phyloP scores from a whole-genome alignment of 208 protist genomes.

The Balamuthia mandrillaris region DNA sequence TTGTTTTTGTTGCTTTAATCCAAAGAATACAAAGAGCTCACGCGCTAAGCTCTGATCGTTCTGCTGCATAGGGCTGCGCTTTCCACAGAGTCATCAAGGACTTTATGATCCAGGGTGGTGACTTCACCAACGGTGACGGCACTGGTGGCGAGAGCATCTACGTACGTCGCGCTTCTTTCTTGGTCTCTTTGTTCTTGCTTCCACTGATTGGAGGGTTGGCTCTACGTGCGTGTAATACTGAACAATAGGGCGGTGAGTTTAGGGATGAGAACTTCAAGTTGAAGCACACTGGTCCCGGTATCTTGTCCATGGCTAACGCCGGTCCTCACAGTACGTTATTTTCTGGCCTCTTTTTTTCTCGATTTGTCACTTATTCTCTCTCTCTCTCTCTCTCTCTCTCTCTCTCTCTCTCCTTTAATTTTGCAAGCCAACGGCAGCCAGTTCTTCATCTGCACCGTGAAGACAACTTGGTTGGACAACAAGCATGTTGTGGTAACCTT shows the following conservation, averaged over 20 bases:
- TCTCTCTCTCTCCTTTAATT: no score
- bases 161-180: neutral
- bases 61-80: constrained; percentile 26
- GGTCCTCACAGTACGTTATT: constrained; percentile 69
- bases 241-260: constrained; percentile 70
- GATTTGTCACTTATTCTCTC: no score
- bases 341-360: no score
- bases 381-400: constrained; percentile 61
- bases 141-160: constrained; percentile 93
- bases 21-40: no score
- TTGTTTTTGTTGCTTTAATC: no score
- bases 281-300: constrained; percentile 81
- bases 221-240: constrained; percentile 32
- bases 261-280: constrained; percentile 92
- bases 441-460: constrained; percentile 78
- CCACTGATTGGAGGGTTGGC: no score
- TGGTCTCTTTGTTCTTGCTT: no score
- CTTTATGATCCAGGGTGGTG: constrained; percentile 92
- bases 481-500: constrained; percentile 62
- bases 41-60: constrained; percentile 59
- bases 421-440: constrained; percentile 82
- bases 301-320: constrained; percentile 88
- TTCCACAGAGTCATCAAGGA: constrained; percentile 41
- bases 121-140: constrained; percentile 92
- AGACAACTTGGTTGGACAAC: constrained; percentile 65